A percentile compares a stretch with the other conserved stretches of the same genome.
phyloP scores from a whole-genome alignment of 768 basidiomycete species.

The Phlebiopsis flavidoalba region DNA sequence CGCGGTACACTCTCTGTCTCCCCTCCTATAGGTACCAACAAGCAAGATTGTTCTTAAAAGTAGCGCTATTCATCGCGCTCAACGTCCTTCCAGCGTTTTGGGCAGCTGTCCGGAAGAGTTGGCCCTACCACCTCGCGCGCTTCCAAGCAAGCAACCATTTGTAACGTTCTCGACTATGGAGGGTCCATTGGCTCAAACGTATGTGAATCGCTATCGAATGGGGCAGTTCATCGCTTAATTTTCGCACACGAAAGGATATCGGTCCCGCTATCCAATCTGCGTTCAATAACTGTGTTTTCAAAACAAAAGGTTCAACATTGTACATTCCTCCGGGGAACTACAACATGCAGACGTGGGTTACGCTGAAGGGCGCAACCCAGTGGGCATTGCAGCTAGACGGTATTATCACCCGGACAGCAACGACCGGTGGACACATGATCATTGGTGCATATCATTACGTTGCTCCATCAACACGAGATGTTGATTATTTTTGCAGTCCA shows the following conservation, averaged over 20 bases:
- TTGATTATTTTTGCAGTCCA: slow-evolving; percentile 9
- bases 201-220: neutral
- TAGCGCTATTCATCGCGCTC: neutral
- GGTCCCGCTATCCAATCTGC: slow-evolving; percentile 25
- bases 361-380: slow-evolving; percentile 20
- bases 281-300: slow-evolving; percentile 25
- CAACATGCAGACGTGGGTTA: slow-evolving; percentile 26
- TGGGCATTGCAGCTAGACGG: slow-evolving; percentile 29
- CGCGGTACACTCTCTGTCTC: neutral
- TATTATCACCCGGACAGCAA: slow-evolving; percentile 23
- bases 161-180: slow-evolving; percentile 26
- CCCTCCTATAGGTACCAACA: neutral
- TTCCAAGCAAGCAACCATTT: slow-evolving; percentile 19
- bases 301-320: slow-evolving; percentile 18
- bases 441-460: neutral
- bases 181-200: slow-evolving; percentile 24
- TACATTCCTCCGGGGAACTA: slow-evolving; percentile 26
- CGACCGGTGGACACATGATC: slow-evolving; percentile 27
- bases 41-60: neutral
- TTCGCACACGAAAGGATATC: slow-evolving; percentile 11
- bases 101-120: slow-evolving; percentile 20
- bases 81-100: slow-evolving; percentile 5
- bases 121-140: slow-evolving; percentile 21
- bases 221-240: neutral
- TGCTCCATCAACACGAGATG: neutral